Conservation (phyloP, 2,329 filamentous ascomycete species). For the Ceratocystis destructans region DNA sequence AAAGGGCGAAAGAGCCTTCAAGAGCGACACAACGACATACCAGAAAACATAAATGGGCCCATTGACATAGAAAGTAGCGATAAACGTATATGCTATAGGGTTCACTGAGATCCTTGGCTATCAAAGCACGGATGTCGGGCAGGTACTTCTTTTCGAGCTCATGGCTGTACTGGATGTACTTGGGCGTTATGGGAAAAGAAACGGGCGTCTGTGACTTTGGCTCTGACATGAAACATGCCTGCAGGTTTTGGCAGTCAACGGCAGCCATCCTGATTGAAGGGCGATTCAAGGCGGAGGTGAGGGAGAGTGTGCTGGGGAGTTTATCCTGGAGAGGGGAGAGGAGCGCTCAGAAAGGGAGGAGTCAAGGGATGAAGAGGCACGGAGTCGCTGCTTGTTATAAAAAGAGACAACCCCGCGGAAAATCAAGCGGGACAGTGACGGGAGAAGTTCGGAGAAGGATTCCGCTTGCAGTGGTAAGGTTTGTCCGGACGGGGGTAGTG, state of each 20-base stretch:
- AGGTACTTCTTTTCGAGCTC: conserved; percentile 52
- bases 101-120: conserved; percentile 91
- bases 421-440: too few species aligned
- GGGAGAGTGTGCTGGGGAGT: neutral
- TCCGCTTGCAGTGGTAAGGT: too few species aligned
- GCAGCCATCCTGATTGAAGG: neutral
- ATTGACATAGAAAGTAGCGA: conserved; percentile 94
- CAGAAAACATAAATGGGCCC: conserved; percentile 95
- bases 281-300: neutral
- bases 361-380: neutral
- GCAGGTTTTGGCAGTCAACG: neutral
- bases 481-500: too few species aligned
- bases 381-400: neutral
- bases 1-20: neutral
- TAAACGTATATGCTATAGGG: conserved; percentile 99
- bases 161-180: conserved; percentile 50
- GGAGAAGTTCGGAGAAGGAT: too few species aligned
- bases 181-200: conserved; percentile 30
- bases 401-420: neutral
- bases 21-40: conserved; percentile 33
- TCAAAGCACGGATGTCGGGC: conserved; percentile 76
- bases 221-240: neutral
- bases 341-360: neutral
- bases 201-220: neutral
- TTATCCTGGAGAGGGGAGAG: neutral